Evolutionary conservation across 2,329 filamentous ascomycete species (phyloP).

Genomic region (Trichoderma sp.): DNA sequence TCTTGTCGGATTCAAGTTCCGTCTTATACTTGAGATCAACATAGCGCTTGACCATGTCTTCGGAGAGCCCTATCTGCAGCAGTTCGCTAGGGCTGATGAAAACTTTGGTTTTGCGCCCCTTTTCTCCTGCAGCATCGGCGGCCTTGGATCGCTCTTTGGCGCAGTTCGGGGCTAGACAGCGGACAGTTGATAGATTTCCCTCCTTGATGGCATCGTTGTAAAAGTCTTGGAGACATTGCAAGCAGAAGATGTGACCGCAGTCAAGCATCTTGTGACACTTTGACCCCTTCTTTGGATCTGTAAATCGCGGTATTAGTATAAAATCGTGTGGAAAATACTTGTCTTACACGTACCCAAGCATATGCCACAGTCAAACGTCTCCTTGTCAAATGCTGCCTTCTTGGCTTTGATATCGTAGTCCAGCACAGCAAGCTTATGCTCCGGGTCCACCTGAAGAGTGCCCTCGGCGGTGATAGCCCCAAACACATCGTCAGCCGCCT

Average conservation of each 20-base stretch:
- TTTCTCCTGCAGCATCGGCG: slow-evolving; percentile 19
- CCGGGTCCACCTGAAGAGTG: slow-evolving; percentile 54
- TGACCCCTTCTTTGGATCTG: slow-evolving; percentile 85
- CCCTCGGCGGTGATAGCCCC: slow-evolving; percentile 55
- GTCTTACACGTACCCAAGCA: slow-evolving; percentile 62
- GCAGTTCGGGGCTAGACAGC: slow-evolving; percentile 79
- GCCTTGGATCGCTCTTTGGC: slow-evolving; percentile 59
- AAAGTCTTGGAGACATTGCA: slow-evolving; percentile 83
- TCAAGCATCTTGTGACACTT: slow-evolving; percentile 79
- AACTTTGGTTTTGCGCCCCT: slow-evolving; percentile 61
- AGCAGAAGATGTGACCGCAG: slow-evolving; percentile 91
- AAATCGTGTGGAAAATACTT: too few species aligned
- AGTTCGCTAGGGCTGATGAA: slow-evolving; percentile 82
- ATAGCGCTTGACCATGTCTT: slow-evolving; percentile 79
- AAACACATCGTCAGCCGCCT: slow-evolving; percentile 62
- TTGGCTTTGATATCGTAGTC: slow-evolving; percentile 78
- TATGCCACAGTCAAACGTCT: slow-evolving; percentile 85
- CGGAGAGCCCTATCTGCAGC: slow-evolving; percentile 70
- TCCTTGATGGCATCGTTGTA: slow-evolving; percentile 87
- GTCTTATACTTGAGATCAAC: slow-evolving; percentile 90
- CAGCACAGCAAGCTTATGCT: slow-evolving; percentile 70
- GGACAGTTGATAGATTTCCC: slow-evolving; percentile 77
- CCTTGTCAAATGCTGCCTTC: slow-evolving; percentile 74
- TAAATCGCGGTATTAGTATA: slow-evolving; percentile 31
- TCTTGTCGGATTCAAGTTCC: slow-evolving; percentile 87